A percentile compares a stretch with the other conserved stretches of the same genome.
Conservation (phyloP, 2,329 filamentous ascomycete species). For the Fusarium paranaense region DNA sequence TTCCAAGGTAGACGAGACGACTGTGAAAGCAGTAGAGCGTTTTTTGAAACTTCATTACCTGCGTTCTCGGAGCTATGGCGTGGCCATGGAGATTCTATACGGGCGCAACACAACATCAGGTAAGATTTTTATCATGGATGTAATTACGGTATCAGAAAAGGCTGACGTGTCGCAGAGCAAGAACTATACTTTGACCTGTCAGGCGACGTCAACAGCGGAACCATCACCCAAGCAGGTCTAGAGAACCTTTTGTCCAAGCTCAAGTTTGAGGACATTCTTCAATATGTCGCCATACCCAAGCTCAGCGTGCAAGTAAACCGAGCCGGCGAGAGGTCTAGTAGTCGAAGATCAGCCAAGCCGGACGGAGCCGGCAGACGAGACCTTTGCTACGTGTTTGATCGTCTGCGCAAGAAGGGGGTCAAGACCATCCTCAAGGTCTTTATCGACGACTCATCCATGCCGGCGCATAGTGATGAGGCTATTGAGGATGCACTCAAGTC, state of each 20-base stretch:
- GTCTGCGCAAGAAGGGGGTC: background rate
- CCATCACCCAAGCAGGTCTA: background rate
- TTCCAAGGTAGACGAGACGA: conserved; percentile 8
- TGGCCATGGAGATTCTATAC: conserved; percentile 14
- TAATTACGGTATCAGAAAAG: background rate
- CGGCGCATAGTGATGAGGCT: conserved; percentile 16
- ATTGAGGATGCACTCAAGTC: conserved; percentile 7
- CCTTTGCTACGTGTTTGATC: background rate
- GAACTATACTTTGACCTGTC: conserved; percentile 12
- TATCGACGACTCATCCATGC: background rate
- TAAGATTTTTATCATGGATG: background rate
- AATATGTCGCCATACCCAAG: conserved; percentile 11
- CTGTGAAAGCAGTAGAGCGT: conserved; percentile 1
- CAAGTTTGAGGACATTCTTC: conserved; percentile 6
- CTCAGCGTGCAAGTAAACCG: background rate
- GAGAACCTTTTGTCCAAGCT: conserved; percentile 7
- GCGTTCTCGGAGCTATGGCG: background rate
- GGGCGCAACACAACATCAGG: conserved; percentile 2
- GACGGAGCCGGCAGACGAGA: conserved; percentile 5
- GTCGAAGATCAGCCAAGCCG: background rate
- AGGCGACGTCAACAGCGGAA: background rate
- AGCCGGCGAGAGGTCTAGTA: background rate
- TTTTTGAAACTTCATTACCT: conserved; percentile 18
- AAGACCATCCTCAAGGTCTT: background rate
- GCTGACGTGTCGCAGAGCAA: background rate